Base-by-base conservation (phyloP, 495 filamentous ascomycete genomes). In the Aspergillus mulundensis region DNA sequence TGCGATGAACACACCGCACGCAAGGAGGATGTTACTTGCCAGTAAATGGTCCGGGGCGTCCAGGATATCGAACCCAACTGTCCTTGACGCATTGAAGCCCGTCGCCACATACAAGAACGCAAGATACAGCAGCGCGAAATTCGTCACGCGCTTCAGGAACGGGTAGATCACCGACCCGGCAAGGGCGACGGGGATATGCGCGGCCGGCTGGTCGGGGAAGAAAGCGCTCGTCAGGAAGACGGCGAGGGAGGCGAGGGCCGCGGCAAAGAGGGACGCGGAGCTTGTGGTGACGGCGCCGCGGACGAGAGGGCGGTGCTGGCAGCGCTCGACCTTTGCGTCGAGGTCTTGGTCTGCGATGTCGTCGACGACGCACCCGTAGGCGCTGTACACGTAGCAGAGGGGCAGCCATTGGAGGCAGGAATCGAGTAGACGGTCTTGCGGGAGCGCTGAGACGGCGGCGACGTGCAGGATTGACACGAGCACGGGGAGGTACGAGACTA, bases 281-380 rank as follows among this genome's bases (percentile, higher is more conserved):
- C 28, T 53, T 1, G 38, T 32, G 1, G 50, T 19, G 21, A 53
- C 50, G 5, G 50, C 50, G 15, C 50, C 50, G 23, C 50, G 50
- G n/a, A 34, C 40, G 8, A 53, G 20, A 4, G 50, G 50, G 15
- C 50, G 50, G 18, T 53, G 38, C 15, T 44, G 50, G 12, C 50
- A 53, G 8, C 50, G 5, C n/a, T 53, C 50, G 24, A 53, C 50
- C 40, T 53, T 28, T 7, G 39, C 2, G 50, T 53, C 50, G 15
- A 53, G 50, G 50, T 53, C 50, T 20, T 34, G 21, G 24, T 53
- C 50, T 15, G 50, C 50, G 25, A 53, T 18, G 14, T 53, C 50
- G 30, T 53, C 50, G 24, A 53, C 50, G 16, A 53, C 50, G 40
- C 50, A 53, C 20, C 50, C 50, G 25, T 44, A 53, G 50, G 50